Evolutionary conservation across 805 yeast species (phyloP), one percentile per base, ranked within the genome.

Genomic region (Saccharomycopsis sp.): DNA sequence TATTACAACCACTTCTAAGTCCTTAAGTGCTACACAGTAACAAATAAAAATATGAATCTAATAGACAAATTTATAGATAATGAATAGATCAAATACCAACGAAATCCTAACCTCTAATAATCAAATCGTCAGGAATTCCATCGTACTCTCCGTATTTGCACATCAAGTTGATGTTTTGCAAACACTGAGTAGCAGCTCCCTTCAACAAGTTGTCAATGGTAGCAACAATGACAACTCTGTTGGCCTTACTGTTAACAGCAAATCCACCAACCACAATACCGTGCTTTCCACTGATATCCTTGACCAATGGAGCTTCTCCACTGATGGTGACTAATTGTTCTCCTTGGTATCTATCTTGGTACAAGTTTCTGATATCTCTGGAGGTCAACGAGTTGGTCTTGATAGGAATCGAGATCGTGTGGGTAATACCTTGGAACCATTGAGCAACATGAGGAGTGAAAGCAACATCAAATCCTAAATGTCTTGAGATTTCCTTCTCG

Each of bases 351-450:
- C 91, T 81, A 41, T 91, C 96, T 73, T 89, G 93, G 76, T 87
- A 94, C 61, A 93, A 73, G 70, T 86, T 82, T 74, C 96, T 83
- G 64, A 91, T 80, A 59, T 90, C 96, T 70, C 96, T 83, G 9
- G 94, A 79, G 7, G 93, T 82, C 64, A 92, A 74, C 47, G 78
- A 76, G 56, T 82, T 78, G 62, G 80, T 76, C 66, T 82, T 85
- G 68, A 94, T 81, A 56, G 99, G 99, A 60, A 94, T 87, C 49
- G 90, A 85, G 57, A 94, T 86, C 20, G 99, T 93, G 68, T 88
- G 88, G 1, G 97, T 80, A 65, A 94, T 94, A 66, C 99, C 99
- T 75, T 96, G 98, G 84, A 94, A 94, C 99, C 99, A 94, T 71
- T 87, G 96, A 1, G 97, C 99, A 61, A 94, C 99, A 69, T 94